These are phyloP conservation scores for Plantago coronopus DNA, from an alignment of 305 asterid species.

Conservation along the genomic window DNA sequence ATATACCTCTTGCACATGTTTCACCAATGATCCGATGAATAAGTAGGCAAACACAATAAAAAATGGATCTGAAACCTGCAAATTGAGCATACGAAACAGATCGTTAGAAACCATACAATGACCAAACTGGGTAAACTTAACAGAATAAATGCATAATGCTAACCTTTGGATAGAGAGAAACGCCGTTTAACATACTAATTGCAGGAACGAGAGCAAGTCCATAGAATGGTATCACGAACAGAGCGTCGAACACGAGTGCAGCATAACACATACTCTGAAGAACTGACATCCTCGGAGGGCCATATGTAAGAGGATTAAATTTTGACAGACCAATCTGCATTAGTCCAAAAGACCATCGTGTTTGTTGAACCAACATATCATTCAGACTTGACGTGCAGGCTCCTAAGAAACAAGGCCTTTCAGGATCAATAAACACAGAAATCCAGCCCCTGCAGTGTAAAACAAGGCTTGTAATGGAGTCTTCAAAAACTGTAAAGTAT, in stretches of 20 bases:
- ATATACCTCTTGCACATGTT: slow-evolving; percentile 38
- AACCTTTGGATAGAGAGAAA: slow-evolving; percentile 25
- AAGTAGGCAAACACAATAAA: slow-evolving; percentile 29
- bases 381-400: slow-evolving; percentile 35
- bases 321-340: slow-evolving; percentile 32
- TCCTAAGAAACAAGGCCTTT: slow-evolving; percentile 45
- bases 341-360: slow-evolving; percentile 41
- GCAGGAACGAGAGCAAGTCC: slow-evolving; percentile 30
- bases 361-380: slow-evolving; percentile 37
- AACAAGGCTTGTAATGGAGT: slow-evolving; percentile 38
- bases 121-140: too few species aligned
- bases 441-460: slow-evolving; percentile 47
- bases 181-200: slow-evolving; percentile 13
- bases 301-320: slow-evolving; percentile 39
- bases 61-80: slow-evolving; percentile 31
- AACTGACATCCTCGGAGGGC: slow-evolving; percentile 36
- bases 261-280: slow-evolving; percentile 38
- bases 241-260: slow-evolving; percentile 18
- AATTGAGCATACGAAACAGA: not conserved
- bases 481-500: slow-evolving; percentile 45
- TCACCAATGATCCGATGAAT: slow-evolving; percentile 30
- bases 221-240: slow-evolving; percentile 37
- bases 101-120: not conserved
- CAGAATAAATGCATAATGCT: not conserved
- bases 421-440: slow-evolving; percentile 35